These are phyloP conservation scores for Diutina sp. DNA, from an alignment of 1,139 yeast genomes.

Conservation along the genomic window DNA sequence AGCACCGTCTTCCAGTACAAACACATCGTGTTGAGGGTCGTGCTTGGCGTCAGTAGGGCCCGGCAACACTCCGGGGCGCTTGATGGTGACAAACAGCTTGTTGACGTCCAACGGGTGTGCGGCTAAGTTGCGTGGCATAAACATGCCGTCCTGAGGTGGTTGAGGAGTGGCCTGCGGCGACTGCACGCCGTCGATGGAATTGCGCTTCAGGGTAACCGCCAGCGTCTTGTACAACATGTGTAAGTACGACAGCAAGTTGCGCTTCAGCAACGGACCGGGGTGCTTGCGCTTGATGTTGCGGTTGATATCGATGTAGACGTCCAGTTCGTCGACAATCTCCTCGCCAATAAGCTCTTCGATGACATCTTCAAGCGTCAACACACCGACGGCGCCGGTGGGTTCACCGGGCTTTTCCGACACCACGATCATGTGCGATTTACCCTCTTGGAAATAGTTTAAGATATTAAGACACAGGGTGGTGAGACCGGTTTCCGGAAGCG, in stretches of 20 bases:
- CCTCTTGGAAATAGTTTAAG: constrained; percentile 92
- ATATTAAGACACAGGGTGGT: constrained; percentile 90
- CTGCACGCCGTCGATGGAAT: constrained; percentile 17
- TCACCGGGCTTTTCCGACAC: constrained; percentile 84
- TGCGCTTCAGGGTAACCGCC: constrained; percentile 22
- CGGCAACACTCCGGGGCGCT: constrained; percentile 26
- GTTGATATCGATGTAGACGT: constrained; percentile 84
- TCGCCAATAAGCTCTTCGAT: constrained; percentile 96
- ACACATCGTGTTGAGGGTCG: neutral
- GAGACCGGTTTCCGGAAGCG: constrained; percentile 86
- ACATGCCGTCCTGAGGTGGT: neutral
- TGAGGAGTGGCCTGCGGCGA: constrained; percentile 2
- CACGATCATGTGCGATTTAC: constrained; percentile 94
- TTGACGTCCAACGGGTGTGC: constrained; percentile 67
- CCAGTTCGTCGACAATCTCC: constrained; percentile 95
- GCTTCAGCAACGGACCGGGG: constrained; percentile 76
- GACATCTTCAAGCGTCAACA: constrained; percentile 87
- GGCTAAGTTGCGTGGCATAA: constrained; percentile 57
- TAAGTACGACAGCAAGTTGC: constrained; percentile 56
- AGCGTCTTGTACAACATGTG: constrained; percentile 40
- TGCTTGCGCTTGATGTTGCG: constrained; percentile 70
- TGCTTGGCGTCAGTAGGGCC: neutral
- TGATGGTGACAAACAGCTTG: constrained; percentile 59
- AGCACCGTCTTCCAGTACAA: neutral
- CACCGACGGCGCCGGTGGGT: constrained; percentile 80